Evolutionary conservation across 257 asterid genomes (phyloP), one percentile per base, ranked within the genome.

Genomic region (Capsicum pubescens): DNA sequence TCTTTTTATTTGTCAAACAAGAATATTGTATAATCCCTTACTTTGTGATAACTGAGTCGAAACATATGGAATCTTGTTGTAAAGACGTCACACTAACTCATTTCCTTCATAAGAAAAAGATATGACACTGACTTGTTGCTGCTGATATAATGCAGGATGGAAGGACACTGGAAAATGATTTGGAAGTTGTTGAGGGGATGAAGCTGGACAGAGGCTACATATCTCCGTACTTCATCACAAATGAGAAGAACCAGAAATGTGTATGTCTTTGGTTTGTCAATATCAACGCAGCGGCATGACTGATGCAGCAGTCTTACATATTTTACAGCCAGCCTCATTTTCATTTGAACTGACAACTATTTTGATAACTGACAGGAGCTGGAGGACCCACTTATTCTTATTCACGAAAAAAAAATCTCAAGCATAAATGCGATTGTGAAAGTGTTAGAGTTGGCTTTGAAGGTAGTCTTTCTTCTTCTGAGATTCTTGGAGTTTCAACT

Each of bases 171-270:
- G 19, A 63, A 7, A 92, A 92, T 85, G 93, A 92, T 63, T 80
- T 92, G 84, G 93, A 90, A 86, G 93, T 92, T 56, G 95, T 92
- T 13, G 91, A 92, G 82, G 95, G 95, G 66, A 92, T 92, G 93
- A 90, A 90, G 90, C 84, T 92, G 77, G 93, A 90, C 66, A 84
- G 90, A 83, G 95, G 95, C 61, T 92, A 92, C 80, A 89, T 90
- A 66, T 92, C 95, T 17, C 95, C 95, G 13, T 87, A 92, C 82
- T 92, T 92, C 46, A 85, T 92, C 70, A 90, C 93, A 39, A 89
- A 92, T 68, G 86, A 87, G 84, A 89, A 91, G 88, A 91, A 84
- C 82, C 92, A 91, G 84, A 91, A 89, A 89, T 91, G 92, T 46
- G 93, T 88, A 87, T 14, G 91, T 87, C 78, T 19, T 77, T 39